phyloP scores from a whole-genome alignment of 495 filamentous ascomycete species.

The Hypoxylon fragiforme region DNA sequence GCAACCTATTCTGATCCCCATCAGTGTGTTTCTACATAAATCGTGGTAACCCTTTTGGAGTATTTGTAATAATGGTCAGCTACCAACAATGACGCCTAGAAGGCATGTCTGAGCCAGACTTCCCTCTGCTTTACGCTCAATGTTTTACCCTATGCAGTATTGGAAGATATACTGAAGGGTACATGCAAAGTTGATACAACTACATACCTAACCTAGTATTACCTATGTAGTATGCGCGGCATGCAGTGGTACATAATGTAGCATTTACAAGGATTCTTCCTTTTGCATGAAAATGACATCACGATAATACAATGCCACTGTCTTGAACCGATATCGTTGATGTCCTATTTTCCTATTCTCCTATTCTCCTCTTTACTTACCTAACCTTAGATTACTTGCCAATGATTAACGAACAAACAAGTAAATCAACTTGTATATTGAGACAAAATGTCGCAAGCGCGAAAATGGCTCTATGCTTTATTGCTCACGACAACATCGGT shows the following conservation, averaged over 20 bases:
- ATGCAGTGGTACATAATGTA: not conserved
- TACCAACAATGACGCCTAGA: slow-evolving; percentile 47
- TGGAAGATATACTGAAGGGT: no score
- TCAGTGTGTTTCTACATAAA: slow-evolving; percentile 32
- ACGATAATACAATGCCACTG: slow-evolving; percentile 27
- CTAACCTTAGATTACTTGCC: no score
- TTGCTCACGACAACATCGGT: not conserved
- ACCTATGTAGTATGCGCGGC: no score
- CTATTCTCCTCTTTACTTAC: no score
- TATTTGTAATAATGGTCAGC: slow-evolving; percentile 31
- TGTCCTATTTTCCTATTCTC: not conserved
- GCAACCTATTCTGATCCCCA: slow-evolving; percentile 25
- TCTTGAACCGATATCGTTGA: not conserved
- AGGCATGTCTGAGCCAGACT: slow-evolving; percentile 53
- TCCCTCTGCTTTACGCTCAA: not conserved
- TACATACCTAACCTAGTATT: no score
- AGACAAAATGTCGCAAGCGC: not conserved
- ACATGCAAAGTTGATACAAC: no score
- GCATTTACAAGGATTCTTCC: slow-evolving; percentile 4
- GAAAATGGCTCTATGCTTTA: slow-evolving; percentile 1
- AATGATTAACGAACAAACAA: no score
- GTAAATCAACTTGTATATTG: not conserved
- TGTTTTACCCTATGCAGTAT: no score
- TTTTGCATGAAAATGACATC: slow-evolving; percentile 19
- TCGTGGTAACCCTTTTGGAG: slow-evolving; percentile 35